Base-by-base conservation (phyloP, 306 rosid genomes). In the Senna tora region DNA sequence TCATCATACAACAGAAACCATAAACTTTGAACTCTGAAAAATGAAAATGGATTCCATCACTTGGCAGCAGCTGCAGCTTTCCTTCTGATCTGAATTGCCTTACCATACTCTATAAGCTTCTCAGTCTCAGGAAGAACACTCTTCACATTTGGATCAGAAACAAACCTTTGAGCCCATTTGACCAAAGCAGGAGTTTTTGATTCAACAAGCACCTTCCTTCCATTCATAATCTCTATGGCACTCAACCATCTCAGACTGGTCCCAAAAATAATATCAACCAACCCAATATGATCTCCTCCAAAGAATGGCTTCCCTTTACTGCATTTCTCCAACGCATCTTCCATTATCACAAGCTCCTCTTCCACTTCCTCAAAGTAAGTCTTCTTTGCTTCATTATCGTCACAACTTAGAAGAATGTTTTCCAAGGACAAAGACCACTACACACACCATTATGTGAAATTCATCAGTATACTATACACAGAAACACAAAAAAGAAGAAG, bases 81-180 rank as follows among this genome's bases (percentile, higher is more conserved):
- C n/a, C n/a, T n/a, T n/a, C n/a, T n/a, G n/a, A n/a, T n/a, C n/a
- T n/a, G n/a, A n/a, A n/a, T n/a, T n/a, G n/a, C n/a, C n/a, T n/a
- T n/a, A n/a, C n/a, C n/a, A n/a, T n/a, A n/a, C n/a, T n/a, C n/a
- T n/a, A n/a, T n/a, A n/a, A n/a, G n/a, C n/a, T n/a, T n/a, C n/a
- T n/a, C n/a, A n/a, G n/a, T n/a, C n/a, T n/a, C n/a, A n/a, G n/a
- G n/a, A n/a, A 84, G 12, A 4, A 84, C 45, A 13, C 68, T 83
- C 28, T 57, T 75, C 30, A 84, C 85, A 45, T 70, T 65, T 30
- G 73, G 55, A 57, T 81, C 54, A 22, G 62, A 45, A 0, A 28
- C 39, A 42, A 81, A 76, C 5, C 11, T 67, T 9, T 71, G 62
- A 2, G 83, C 81, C 88, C 88, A 84, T 33, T 75, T 64, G 47